Evolutionary conservation across 2,329 filamentous ascomycete species (phyloP), one percentile per base, ranked within the genome.

Genomic region (Diaporthe helianthi): DNA sequence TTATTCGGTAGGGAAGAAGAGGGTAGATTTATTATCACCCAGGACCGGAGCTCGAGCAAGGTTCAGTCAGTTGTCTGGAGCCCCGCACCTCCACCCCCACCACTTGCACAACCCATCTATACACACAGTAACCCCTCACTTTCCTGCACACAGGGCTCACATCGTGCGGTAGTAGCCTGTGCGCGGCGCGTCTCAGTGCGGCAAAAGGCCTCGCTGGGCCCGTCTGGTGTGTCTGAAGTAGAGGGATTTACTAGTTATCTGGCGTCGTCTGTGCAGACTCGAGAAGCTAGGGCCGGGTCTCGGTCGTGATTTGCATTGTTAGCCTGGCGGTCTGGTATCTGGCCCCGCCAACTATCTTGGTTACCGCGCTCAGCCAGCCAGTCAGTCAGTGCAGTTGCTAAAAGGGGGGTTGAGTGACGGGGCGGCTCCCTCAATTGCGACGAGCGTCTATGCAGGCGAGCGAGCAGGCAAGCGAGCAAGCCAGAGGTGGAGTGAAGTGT

Each of bases 351-450:
- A n/a, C n/a, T n/a, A n/a, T 29, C 44, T 63, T 33, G 67, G 67
- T 66, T 60, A 66, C 67, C 33, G 44, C 29, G 58, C 67, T 65
- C 60, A 49, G 67, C 65, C 58, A 60, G 66, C 66, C 52, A 47
- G 49, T 17, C 19, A 24, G n/a, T 38, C 22, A 41, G 17, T 4
- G 22, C 46, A n/a, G n/a, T n/a, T 22, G 41, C 15, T 4, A 17
- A 31, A 53, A 41, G 17, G 46, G 65, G 52, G 36, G 36, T 38
- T 38, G 44, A 38, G 66, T 64, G 53, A 63, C 66, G 38, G 31
- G 31, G 33, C 64, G 65, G 52, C 65, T 58, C 52, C 58, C 58
- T 63, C 58, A 41, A 2, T 33, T 6, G 22, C 17, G 5, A n/a
- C 5, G 2, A 41, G 41, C 38, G 55, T 31, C 24, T 61, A 33